Evolutionary conservation across 495 filamentous ascomycete species (phyloP).

Genomic region (Podospora pseudocomata): DNA sequence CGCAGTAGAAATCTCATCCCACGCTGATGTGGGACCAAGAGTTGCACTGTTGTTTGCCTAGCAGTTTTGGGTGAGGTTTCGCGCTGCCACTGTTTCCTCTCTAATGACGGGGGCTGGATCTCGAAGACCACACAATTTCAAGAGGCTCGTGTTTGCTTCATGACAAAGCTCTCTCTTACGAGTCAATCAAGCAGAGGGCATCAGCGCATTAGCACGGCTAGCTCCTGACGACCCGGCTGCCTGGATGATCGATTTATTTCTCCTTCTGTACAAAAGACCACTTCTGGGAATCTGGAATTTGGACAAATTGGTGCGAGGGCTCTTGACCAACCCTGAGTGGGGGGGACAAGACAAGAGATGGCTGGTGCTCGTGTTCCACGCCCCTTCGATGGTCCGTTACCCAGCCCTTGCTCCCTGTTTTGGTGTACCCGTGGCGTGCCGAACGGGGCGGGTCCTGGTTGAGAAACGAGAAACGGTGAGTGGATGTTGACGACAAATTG

Average conservation of each 20-base stretch:
- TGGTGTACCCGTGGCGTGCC: constrained; percentile 13
- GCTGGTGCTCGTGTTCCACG: constrained; percentile 7
- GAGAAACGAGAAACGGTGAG: not conserved
- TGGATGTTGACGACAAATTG: constrained; percentile 10
- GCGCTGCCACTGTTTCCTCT: not conserved
- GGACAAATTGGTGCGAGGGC: not conserved
- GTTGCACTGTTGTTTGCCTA: not conserved
- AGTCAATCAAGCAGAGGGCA: not conserved
- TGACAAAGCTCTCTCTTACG: not conserved
- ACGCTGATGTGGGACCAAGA: not conserved
- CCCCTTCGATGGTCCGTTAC: constrained; percentile 7
- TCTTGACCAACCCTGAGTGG: not conserved
- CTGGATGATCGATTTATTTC: not conserved
- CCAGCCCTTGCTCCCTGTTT: constrained; percentile 13
- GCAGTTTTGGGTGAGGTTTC: not conserved
- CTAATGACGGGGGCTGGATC: not conserved
- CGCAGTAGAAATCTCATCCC: not conserved
- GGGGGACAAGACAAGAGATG: not conserved
- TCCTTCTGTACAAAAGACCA: not conserved
- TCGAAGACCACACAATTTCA: not conserved
- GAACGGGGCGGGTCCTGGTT: constrained; percentile 4
- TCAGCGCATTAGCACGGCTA: not conserved
- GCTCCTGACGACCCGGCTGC: not conserved
- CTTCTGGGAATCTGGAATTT: not conserved
- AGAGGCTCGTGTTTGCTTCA: not conserved